phyloP scores from a whole-genome alignment of 768 basidiomycete species.

The Podaxis carcinomalis region DNA sequence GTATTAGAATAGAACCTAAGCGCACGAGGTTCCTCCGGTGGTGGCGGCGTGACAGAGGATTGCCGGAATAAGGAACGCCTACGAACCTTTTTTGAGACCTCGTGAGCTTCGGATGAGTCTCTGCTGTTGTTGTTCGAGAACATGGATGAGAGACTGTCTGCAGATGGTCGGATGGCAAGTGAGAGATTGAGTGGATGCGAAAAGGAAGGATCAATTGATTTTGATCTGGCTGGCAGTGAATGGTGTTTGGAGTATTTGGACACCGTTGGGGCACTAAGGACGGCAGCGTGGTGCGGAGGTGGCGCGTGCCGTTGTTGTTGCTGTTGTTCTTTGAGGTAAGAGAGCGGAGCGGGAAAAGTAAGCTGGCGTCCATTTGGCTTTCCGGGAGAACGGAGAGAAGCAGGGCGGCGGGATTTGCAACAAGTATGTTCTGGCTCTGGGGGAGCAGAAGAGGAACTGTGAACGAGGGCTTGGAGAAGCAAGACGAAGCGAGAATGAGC shows the following conservation, averaged over 20 bases:
- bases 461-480: conserved; percentile 66
- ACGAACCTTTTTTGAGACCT: conserved; percentile 19
- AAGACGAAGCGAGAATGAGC: conserved; percentile 76
- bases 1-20: conserved; percentile 25
- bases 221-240: conserved; percentile 13
- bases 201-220: background rate
- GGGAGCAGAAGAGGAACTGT: conserved; percentile 49
- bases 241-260: conserved; percentile 19
- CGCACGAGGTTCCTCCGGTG: conserved; percentile 26
- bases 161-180: conserved; percentile 20
- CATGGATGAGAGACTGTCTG: conserved; percentile 21
- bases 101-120: conserved; percentile 8
- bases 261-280: conserved; percentile 1
- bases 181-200: background rate
- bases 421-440: conserved; percentile 40
- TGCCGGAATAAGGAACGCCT: conserved; percentile 22
- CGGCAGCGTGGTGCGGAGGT: conserved; percentile 2
- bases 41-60: conserved; percentile 19
- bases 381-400: conserved; percentile 16
- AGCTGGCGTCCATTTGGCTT: conserved; percentile 46
- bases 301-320: conserved; percentile 12
- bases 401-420: conserved; percentile 21
- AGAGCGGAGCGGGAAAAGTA: conserved; percentile 72
- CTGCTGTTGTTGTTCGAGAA: conserved; percentile 12
- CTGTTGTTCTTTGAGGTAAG: conserved; percentile 28